phyloP scores from a whole-genome alignment of 1,284 basidiomycete genomes.

The Cutaneotrichosporon dermatis region DNA sequence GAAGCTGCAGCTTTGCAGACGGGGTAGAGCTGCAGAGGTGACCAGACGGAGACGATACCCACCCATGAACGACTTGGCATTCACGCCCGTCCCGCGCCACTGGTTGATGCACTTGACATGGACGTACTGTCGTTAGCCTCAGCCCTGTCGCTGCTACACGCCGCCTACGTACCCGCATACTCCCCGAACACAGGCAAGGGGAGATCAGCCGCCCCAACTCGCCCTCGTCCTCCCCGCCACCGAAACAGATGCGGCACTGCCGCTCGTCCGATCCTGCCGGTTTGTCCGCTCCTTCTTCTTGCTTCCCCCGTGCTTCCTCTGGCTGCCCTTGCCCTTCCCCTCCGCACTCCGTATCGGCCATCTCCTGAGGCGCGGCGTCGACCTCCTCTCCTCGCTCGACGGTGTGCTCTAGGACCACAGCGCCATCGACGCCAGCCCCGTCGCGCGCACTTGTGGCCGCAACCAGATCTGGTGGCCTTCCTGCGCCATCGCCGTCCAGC shows the following conservation, averaged over 20 bases:
- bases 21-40: background rate
- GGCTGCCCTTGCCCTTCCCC: no score
- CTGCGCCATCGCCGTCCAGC: no score
- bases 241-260: constrained; percentile 47
- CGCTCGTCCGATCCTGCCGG: constrained; percentile 20
- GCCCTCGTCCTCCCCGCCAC: constrained; percentile 39
- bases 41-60: background rate
- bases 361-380: no score
- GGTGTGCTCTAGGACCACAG: no score
- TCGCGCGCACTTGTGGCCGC: no score
- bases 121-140: constrained; percentile 1
- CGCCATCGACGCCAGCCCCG: no score
- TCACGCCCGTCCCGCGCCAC: constrained; percentile 45
- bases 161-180: constrained; percentile 32
- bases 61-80: constrained; percentile 43
- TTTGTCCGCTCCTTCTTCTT: background rate
- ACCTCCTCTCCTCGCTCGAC: no score
- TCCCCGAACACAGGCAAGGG: constrained; percentile 47
- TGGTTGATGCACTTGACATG: constrained; percentile 44
- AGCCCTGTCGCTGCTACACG: no score
- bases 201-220: constrained; percentile 43
- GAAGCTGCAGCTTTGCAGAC: background rate
- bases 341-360: no score
- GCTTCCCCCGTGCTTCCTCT: background rate
- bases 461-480: no score